These are phyloP conservation scores for Capsella bursapastoris DNA, from an alignment of 345 rosid genomes.

Conservation along the genomic window DNA sequence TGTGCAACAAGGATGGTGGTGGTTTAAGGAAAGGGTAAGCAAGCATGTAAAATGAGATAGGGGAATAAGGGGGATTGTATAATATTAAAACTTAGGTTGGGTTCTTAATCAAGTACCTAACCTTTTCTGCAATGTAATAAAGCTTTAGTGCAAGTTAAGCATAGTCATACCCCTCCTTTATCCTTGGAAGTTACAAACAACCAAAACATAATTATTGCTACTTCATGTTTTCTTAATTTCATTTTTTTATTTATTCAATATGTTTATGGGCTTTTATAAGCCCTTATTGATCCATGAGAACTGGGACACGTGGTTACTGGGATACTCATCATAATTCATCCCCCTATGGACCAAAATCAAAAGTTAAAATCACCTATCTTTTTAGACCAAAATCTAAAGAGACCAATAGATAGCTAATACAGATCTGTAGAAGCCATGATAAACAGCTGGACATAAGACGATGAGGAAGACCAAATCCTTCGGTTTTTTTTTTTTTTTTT, in stretches of 20 bases:
- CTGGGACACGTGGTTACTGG: slow-evolving; percentile 32
- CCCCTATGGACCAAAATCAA: slow-evolving; percentile 13
- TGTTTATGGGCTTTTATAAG: slow-evolving; percentile 17
- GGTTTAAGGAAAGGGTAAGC: slow-evolving; percentile 25
- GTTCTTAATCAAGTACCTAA: slow-evolving; percentile 42
- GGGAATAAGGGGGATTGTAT: background rate
- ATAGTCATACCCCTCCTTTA: slow-evolving; percentile 19
- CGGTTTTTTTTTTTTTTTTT: too few species aligned
- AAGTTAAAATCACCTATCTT: slow-evolving; percentile 13
- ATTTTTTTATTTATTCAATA: background rate
- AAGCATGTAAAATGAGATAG: slow-evolving; percentile 22
- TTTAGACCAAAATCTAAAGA: slow-evolving; percentile 15
- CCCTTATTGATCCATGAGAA: slow-evolving; percentile 31
- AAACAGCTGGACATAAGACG: background rate
- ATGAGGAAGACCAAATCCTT: background rate
- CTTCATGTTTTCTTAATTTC: slow-evolving; percentile 15
- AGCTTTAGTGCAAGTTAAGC: slow-evolving; percentile 47
- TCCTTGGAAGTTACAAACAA: slow-evolving; percentile 39
- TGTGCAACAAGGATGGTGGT: background rate
- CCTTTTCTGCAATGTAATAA: slow-evolving; percentile 26
- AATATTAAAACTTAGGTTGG: slow-evolving; percentile 35
- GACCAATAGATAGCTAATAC: background rate
- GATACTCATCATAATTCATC: background rate
- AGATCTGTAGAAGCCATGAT: background rate
- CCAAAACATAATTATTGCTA: slow-evolving; percentile 35